Evolutionary conservation across 805 yeast species (phyloP).

Genomic region (Ogataea angusta): DNA sequence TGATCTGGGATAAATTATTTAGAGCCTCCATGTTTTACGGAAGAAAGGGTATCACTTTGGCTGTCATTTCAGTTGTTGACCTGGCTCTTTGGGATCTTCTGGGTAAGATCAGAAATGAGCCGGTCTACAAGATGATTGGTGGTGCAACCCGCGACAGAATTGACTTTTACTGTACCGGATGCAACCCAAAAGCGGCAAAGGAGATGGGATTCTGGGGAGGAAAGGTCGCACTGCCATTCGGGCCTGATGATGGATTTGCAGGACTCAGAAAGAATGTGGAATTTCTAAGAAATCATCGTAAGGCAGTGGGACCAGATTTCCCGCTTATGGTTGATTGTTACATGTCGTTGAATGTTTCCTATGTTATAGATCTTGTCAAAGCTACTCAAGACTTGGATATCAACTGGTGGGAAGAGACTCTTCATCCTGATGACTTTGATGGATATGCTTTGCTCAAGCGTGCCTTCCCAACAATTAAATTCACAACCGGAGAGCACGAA

Average conservation of each 20-base stretch:
- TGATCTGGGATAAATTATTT: conserved; percentile 48
- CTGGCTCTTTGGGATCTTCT: conserved; percentile 50
- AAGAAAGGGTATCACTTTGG: conserved; percentile 46
- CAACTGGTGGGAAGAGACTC: conserved; percentile 52
- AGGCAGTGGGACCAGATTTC: conserved; percentile 48
- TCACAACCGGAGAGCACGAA: conserved; percentile 54
- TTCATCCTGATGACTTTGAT: conserved; percentile 50
- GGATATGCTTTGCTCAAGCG: conserved; percentile 44
- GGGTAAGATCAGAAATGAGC: conserved; percentile 48
- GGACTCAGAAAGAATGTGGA: conserved; percentile 46
- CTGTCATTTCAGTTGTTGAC: conserved; percentile 46
- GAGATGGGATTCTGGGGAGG: conserved; percentile 53
- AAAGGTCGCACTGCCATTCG: conserved; percentile 48
- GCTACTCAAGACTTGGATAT: conserved; percentile 45
- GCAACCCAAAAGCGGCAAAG: conserved; percentile 46
- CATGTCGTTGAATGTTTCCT: conserved; percentile 49
- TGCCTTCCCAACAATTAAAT: conserved; percentile 45
- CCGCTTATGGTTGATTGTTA: conserved; percentile 54
- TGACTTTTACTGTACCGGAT: conserved; percentile 49
- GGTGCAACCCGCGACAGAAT: conserved; percentile 46
- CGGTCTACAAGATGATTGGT: conserved; percentile 50
- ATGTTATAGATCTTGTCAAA: conserved; percentile 42
- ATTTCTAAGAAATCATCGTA: conserved; percentile 42
- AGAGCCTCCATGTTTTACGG: conserved; percentile 51
- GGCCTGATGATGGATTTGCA: conserved; percentile 49